Evolutionary conservation across 768 basidiomycete genomes (phyloP).

Genomic region (Candolleomyces aberdarensis): DNA sequence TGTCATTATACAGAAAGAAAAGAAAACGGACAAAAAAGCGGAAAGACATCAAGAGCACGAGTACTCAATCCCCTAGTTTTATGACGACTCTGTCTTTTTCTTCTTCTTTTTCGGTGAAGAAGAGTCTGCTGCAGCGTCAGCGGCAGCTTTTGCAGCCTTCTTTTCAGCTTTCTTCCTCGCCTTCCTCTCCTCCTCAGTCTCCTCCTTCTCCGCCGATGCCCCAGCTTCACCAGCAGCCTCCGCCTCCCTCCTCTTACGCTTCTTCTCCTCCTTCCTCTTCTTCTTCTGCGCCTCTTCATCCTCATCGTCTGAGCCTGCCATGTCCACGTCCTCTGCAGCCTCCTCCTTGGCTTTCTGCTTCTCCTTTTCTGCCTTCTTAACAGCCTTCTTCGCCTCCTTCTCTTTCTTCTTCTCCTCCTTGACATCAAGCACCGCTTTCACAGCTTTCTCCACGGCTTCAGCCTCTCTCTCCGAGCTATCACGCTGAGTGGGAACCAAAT

Average conservation of each 20-base stretch:
- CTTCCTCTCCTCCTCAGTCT: conserved; percentile 84
- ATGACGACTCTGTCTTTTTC: conserved; percentile 41
- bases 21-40: not conserved
- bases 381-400: conserved; percentile 76
- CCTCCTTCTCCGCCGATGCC: conserved; percentile 43
- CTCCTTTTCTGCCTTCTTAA: conserved; percentile 57
- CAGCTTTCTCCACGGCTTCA: conserved; percentile 69
- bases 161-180: conserved; percentile 62
- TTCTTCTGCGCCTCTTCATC: conserved; percentile 36
- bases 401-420: conserved; percentile 83
- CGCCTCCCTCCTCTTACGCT: conserved; percentile 47
- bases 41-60: not conserved
- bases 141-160: conserved; percentile 47
- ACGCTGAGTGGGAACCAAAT: conserved; percentile 83
- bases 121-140: conserved; percentile 20
- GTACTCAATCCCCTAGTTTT: not conserved
- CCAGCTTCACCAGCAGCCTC: conserved; percentile 27
- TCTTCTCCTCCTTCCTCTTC: conserved; percentile 23
- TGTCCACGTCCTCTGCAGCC: conserved; percentile 20
- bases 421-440: conserved; percentile 73
- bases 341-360: conserved; percentile 14
- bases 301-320: conserved; percentile 33
- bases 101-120: conserved; percentile 53
- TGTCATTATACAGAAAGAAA: not conserved
- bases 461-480: conserved; percentile 28